Base-by-base conservation (phyloP, 805 yeast genomes). In the Ogataea parapolymorpha region DNA sequence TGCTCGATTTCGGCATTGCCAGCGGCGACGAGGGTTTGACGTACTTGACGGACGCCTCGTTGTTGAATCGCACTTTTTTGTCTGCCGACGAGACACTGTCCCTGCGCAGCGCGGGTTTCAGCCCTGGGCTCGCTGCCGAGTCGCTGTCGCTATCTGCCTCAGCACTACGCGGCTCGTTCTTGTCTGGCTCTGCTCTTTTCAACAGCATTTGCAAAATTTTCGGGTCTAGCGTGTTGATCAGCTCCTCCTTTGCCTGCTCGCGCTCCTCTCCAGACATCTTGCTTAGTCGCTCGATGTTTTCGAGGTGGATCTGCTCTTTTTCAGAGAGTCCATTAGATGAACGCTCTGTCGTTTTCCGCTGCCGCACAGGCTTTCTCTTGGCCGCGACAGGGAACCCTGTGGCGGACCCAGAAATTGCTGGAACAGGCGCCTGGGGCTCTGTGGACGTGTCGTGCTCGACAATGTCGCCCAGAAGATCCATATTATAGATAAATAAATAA, bases 401-500 rank as follows among this genome's bases (percentile, higher is more conserved):
- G 11, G 14, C 11, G 13, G 34, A 18, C 11, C 25, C 27, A 7
- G 42, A 26, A 5, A 26, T 26, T 7, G 32, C 20, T 2, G 36
- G 33, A 33, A 32, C 33, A 7, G 36, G 42, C 33, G 39, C 34
- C 15, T 28, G 17, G 12, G 41, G 27, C 28, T 33, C 32, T 25
- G 43, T 2, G 17, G 20, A 61, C 35, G 51, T 37, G 6, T 78
- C 79, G 42, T 71, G 80, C 52, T 85, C 93, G 7, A 82, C 79
- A 23, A 85, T 82, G 48, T 85, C 91, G 8, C 86, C 85, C 20
- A 84, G 62, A 44, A 82, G 67, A 58, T 82, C 83, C 90, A 83
- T 83, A 24, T n/a, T 10, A 10, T 32, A 15, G 17, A 29, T 11
- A 15, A 25, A 13, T 16, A 37, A 27, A 20, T 5, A 7, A n/a